These are phyloP conservation scores for Clarireedia sp. DNA, from an alignment of 2,329 filamentous ascomycete genomes.

Conservation along the genomic window DNA sequence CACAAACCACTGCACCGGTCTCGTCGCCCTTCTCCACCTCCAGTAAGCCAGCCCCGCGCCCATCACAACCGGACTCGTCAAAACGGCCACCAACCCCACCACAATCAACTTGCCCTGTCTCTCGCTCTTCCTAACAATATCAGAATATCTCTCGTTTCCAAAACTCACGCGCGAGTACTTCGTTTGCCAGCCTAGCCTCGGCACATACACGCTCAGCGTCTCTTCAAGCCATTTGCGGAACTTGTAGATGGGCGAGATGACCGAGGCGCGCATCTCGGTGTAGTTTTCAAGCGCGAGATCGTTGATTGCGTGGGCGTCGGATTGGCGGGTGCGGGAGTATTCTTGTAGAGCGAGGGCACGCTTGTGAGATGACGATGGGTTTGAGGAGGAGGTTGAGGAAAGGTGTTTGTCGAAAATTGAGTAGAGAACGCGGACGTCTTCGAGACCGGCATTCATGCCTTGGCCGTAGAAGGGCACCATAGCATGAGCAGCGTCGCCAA, in stretches of 20 bases:
- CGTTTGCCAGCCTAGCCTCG: constrained; percentile 77
- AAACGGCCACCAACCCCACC: constrained; percentile 14
- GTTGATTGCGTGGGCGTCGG: constrained; percentile 84
- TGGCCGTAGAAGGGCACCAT: constrained; percentile 99
- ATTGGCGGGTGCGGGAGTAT: constrained; percentile 66
- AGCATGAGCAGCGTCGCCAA: constrained; percentile 92
- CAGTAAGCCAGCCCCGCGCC: constrained; percentile 15
- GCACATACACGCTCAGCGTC: constrained; percentile 66
- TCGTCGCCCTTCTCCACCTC: constrained; percentile 11
- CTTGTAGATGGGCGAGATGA: constrained; percentile 69
- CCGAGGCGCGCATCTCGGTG: constrained; percentile 83
- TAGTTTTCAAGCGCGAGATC: constrained; percentile 89
- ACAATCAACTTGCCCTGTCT: constrained; percentile 47
- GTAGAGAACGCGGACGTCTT: constrained; percentile 88
- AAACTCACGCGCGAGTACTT: constrained; percentile 92
- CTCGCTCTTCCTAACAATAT: constrained; percentile 64
- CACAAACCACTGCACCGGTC: not conserved
- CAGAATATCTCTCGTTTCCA: constrained; percentile 82
- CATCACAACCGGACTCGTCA: constrained; percentile 16
- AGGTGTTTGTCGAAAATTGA: constrained; percentile 62
- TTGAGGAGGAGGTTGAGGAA: constrained; percentile 25
- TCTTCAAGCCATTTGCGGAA: constrained; percentile 84
- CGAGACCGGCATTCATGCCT: constrained; percentile 93
- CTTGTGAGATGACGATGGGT: constrained; percentile 41
- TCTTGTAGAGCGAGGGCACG: constrained; percentile 62